phyloP scores from a whole-genome alignment of 2,329 filamentous ascomycete species.

The Colletotrichum siamense region DNA sequence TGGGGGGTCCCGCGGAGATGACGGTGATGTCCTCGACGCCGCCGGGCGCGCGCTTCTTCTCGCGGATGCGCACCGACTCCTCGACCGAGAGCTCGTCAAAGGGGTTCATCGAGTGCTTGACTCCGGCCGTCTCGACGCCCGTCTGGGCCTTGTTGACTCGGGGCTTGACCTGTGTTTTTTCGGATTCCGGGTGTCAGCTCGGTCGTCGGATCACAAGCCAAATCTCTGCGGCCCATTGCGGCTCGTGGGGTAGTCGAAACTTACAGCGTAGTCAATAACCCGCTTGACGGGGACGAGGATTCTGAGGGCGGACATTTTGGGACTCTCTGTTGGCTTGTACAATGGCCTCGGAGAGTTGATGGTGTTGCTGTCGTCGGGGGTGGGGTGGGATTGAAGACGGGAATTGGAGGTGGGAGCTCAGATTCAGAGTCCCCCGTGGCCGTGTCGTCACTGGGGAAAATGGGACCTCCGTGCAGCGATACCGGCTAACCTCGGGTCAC shows the following conservation, averaged over 20 bases:
- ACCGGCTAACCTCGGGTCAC: slow-evolving; percentile 50
- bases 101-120: slow-evolving; percentile 98
- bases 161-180: slow-evolving; percentile 63
- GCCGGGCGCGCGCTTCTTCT: slow-evolving; percentile 74
- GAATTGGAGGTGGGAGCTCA: slow-evolving; percentile 14
- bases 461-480: slow-evolving; percentile 31
- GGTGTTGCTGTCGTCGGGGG: neutral
- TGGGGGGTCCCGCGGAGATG: slow-evolving; percentile 86
- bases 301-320: slow-evolving; percentile 23
- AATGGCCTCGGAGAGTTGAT: slow-evolving; percentile 10
- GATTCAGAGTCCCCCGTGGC: slow-evolving; percentile 1
- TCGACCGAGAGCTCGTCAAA: slow-evolving; percentile 99
- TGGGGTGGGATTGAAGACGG: slow-evolving; percentile 23
- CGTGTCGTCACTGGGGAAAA: slow-evolving; percentile 22
- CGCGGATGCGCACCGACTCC: slow-evolving; percentile 92
- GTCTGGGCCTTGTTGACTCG: slow-evolving; percentile 77
- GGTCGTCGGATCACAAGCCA: slow-evolving; percentile 5
- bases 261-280: slow-evolving; percentile 86
- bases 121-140: slow-evolving; percentile 87
- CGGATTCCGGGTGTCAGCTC: slow-evolving; percentile 7
- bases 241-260: slow-evolving; percentile 31
- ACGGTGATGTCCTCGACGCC: slow-evolving; percentile 92
- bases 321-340: slow-evolving; percentile 6
- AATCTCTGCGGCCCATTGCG: neutral
- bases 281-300: slow-evolving; percentile 84